Evolutionary conservation across 2,329 filamentous ascomycete genomes (phyloP), one percentile per base, ranked within the genome.

Genomic region (Diplodia corticola): DNA sequence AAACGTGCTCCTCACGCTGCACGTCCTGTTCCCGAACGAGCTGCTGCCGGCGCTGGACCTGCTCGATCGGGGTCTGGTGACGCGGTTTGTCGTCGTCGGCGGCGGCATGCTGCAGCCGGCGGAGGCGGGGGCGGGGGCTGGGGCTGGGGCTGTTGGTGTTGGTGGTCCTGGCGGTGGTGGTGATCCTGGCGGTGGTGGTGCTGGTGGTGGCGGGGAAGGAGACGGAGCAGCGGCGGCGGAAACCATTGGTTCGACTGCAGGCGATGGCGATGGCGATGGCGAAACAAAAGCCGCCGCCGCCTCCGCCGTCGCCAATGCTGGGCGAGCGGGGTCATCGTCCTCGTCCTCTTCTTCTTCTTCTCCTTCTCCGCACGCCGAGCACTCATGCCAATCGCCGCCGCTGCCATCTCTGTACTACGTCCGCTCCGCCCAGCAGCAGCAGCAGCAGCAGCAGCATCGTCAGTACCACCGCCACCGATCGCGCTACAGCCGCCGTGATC

Each of bases 1-100:
- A 70, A 76, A 75, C 57, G 79, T 90, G 17, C 81, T 97, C n/a
- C 81, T 92, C 1, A 92, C 91, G 0, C 85, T 97, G 0, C 93
- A 97, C 79, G 90, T 92, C 37, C 80, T 97, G 15, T 96, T 96
- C 73, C 93, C 93, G 0, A 86, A 87, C 69, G 85, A 92, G 64
- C 80, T 97, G 1, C 87, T 97, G 0, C 91, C 92, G 2, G 92
- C 94, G 0, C 83, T 99, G 2, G 93, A 98, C 76, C 83, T 98
- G 0, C 83, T 99, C 0, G 95, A 99, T 76, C 86, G 92, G 28
- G 80, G 84, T 2, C 85, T 95, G 0, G 86, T 97, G 37, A 88
- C 83, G 5, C 83, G 87, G 1, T 77, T 83, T 17, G 50, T 75
- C 10, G 48, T 67, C 10, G 26, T 15, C 3, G 6, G 40, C 7